Conservation (phyloP, 768 basidiomycete species). For the Trametes coccinea region DNA sequence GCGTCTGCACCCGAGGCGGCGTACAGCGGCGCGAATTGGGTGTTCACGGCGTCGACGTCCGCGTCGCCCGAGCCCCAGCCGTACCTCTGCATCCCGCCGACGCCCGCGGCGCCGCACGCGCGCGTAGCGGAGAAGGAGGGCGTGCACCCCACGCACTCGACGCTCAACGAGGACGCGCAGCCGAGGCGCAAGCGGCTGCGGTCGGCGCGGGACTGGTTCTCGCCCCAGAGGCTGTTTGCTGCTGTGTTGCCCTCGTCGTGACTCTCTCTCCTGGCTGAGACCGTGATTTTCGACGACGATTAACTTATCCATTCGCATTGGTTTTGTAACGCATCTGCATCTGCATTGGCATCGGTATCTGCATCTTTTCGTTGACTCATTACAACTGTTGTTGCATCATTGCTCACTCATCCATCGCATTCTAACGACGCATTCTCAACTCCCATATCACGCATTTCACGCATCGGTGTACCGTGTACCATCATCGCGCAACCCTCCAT, state of each 20-base stretch:
- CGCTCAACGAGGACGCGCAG: conserved; percentile 28
- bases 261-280: conserved; percentile 18
- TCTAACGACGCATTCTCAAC: not conserved
- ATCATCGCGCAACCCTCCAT: conserved; percentile 7
- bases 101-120: not conserved
- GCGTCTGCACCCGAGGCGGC: conserved; percentile 18
- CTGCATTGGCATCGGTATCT: conserved; percentile 11
- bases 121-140: conserved; percentile 17
- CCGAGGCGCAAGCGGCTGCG: conserved; percentile 34
- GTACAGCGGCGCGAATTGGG: conserved; percentile 23
- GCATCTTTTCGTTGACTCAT: conserved; percentile 6
- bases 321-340: conserved; percentile 14
- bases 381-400: not conserved
- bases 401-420: conserved; percentile 7
- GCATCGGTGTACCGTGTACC: conserved; percentile 18
- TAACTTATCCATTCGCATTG: conserved; percentile 20
- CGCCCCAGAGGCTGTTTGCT: conserved; percentile 34
- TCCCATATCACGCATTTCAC: not conserved
- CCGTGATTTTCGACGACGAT: not conserved
- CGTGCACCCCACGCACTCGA: conserved; percentile 21
- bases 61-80: conserved; percentile 25
- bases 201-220: conserved; percentile 39
- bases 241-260: conserved; percentile 31
- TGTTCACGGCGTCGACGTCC: conserved; percentile 23
- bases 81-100: conserved; percentile 26